Evolutionary conservation across 2,329 filamentous ascomycete genomes (phyloP).

Genomic region (Aureobasidium leucospermi): DNA sequence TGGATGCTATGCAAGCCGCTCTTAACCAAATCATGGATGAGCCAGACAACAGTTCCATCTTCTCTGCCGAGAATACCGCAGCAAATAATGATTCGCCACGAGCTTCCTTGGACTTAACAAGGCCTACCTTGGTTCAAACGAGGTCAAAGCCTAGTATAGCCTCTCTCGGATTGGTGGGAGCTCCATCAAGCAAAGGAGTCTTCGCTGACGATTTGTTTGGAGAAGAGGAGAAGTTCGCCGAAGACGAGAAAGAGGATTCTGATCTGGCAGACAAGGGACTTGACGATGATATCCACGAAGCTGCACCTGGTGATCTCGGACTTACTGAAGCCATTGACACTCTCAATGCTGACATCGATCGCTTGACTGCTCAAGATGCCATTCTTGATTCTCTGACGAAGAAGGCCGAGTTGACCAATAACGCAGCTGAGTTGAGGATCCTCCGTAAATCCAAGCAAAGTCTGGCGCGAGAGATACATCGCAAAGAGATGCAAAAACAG

Average conservation of each 20-base stretch:
- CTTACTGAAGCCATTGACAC: constrained; percentile 85
- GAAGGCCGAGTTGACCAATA: constrained; percentile 96
- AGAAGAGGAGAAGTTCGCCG: constrained; percentile 73
- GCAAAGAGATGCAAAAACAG: constrained; percentile 91
- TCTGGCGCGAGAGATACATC: constrained; percentile 80
- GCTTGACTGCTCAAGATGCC: constrained; percentile 76
- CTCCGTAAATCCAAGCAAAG: constrained; percentile 90
- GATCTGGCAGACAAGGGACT: constrained; percentile 50
- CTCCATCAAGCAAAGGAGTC: constrained; percentile 79
- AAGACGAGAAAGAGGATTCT: constrained; percentile 75
- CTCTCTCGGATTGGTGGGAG: constrained; percentile 83
- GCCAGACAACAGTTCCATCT: constrained; percentile 57
- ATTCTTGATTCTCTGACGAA: constrained; percentile 85
- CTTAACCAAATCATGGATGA: constrained; percentile 86
- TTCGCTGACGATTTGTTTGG: constrained; percentile 93
- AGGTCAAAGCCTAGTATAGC: constrained; percentile 75
- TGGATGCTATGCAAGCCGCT: constrained; percentile 87
- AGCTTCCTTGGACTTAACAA: constrained; percentile 40
- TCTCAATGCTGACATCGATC: constrained; percentile 85
- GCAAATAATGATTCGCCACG: constrained; percentile 43
- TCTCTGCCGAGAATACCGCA: constrained; percentile 39
- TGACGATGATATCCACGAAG: constrained; percentile 82
- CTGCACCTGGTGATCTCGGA: constrained; percentile 87
- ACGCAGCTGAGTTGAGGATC: constrained; percentile 86
- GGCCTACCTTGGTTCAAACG: constrained; percentile 38